These are phyloP conservation scores for Dipteronia dyeriana DNA, from an alignment of 345 rosid genomes.

Conservation along the genomic window DNA sequence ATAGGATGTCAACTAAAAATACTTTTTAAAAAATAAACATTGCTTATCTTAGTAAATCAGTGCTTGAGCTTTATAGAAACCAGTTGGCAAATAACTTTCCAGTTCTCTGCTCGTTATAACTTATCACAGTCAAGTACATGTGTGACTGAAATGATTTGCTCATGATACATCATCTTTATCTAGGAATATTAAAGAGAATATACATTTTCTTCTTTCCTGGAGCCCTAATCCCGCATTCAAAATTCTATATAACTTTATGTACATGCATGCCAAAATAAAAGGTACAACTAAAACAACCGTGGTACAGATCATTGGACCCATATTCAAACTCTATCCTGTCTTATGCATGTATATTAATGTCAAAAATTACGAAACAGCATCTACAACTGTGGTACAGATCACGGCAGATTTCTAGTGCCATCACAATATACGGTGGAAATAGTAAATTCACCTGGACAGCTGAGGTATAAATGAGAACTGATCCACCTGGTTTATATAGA, in stretches of 20 bases:
- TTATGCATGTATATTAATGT: not conserved
- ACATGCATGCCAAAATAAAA: not conserved
- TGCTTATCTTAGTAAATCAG: not conserved
- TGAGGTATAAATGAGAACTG: slow-evolving; percentile 60
- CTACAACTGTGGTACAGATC: not conserved
- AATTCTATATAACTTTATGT: not conserved
- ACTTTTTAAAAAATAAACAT: not conserved
- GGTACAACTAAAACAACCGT: not conserved
- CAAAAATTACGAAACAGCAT: not conserved
- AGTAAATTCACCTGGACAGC: slow-evolving; percentile 59
- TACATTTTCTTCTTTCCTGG: not conserved
- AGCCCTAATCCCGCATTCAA: not conserved
- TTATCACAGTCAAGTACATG: too few relatives aligned
- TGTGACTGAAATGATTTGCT: not conserved
- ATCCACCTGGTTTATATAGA: slow-evolving; percentile 83
- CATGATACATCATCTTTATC: not conserved
- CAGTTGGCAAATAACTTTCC: not conserved
- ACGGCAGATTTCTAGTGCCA: not conserved
- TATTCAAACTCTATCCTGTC: not conserved
- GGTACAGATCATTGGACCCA: not conserved
- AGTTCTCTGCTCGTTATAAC: not conserved
- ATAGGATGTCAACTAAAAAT: not conserved
- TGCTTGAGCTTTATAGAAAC: not conserved
- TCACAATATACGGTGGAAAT: not conserved
- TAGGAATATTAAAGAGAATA: not conserved